These are phyloP conservation scores for Colletotrichum neosansevieriae DNA, from an alignment of 2,329 filamentous ascomycete genomes.

Conservation along the genomic window DNA sequence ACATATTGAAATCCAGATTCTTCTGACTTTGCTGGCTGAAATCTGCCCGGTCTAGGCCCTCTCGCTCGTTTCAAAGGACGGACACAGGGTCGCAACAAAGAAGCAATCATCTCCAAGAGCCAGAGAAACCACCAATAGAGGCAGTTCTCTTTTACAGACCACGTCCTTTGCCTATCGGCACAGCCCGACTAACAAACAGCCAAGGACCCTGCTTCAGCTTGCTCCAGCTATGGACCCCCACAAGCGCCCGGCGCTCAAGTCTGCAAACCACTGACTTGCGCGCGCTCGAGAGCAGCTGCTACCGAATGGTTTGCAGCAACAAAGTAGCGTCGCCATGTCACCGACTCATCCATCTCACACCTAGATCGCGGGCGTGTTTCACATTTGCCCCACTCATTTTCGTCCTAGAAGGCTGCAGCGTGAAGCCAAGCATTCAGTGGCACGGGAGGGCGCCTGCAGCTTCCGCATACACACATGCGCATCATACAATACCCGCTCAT, in stretches of 20 bases:
- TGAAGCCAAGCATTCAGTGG: neutral
- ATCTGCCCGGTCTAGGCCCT: neutral
- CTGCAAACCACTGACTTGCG: conserved; percentile 17
- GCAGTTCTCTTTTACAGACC: conserved; percentile 9
- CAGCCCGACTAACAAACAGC: conserved; percentile 24
- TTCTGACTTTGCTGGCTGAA: neutral
- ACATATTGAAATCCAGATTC: neutral
- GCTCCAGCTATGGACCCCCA: conserved; percentile 9
- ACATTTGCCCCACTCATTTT: conserved; percentile 25
- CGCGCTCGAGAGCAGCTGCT: conserved; percentile 6
- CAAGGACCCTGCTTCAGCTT: conserved; percentile 25
- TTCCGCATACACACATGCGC: conserved; percentile 17
- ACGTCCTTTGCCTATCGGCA: conserved; percentile 24
- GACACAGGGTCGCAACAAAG: neutral
- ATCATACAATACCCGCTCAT: conserved; percentile 21
- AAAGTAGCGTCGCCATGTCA: too few species aligned
- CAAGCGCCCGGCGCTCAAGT: conserved; percentile 9
- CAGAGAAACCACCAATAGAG: neutral
- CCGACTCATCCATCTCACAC: conserved; percentile 23
- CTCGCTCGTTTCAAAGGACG: neutral
- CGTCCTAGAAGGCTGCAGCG: conserved; percentile 9
- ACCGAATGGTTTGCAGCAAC: conserved; percentile 19
- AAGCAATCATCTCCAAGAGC: neutral
- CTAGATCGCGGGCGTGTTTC: conserved; percentile 29
- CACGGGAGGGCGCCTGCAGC: neutral